These are phyloP conservation scores for Chytridiales sp. DNA, from an alignment of 371 early-diverging fungal genomes.

Conservation along the genomic window DNA sequence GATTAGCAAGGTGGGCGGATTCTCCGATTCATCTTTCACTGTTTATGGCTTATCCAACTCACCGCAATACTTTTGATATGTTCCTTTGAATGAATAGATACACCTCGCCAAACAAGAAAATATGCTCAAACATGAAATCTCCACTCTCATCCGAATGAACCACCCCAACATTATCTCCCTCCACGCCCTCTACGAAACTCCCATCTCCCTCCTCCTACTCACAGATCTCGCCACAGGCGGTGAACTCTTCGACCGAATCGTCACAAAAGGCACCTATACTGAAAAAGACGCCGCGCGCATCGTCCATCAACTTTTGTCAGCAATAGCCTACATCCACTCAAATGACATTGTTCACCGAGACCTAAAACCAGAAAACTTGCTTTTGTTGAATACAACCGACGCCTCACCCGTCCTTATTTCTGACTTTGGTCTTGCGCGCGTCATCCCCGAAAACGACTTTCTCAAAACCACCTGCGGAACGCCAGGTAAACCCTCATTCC, in stretches of 20 bases:
- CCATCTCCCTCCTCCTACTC: constrained; percentile 83
- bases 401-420: constrained; percentile 31
- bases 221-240: constrained; percentile 85
- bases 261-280: constrained; percentile 78
- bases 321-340: constrained; percentile 58
- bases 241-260: constrained; percentile 86
- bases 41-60: not conserved
- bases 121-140: constrained; percentile 68
- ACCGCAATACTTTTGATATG: not conserved
- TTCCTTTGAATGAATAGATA: constrained; percentile 6
- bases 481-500: no score
- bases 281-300: constrained; percentile 81
- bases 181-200: constrained; percentile 78
- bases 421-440: constrained; percentile 53
- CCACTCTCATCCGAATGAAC: constrained; percentile 65
- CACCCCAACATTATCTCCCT: constrained; percentile 85
- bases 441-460: constrained; percentile 50
- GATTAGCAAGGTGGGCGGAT: constrained; percentile 51
- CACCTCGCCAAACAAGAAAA: constrained; percentile 50
- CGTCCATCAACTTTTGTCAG: constrained; percentile 55
- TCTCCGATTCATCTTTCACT: not conserved
- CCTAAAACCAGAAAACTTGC: constrained; percentile 52
- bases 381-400: constrained; percentile 8
- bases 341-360: constrained; percentile 68
- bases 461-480: constrained; percentile 80